Percentiles rank a stretch among this genome's conserved stretches.
These are phyloP conservation scores for Aphanomyces invadans DNA, from an alignment of 352 stramenopile genomes.

Conservation along the genomic window DNA sequence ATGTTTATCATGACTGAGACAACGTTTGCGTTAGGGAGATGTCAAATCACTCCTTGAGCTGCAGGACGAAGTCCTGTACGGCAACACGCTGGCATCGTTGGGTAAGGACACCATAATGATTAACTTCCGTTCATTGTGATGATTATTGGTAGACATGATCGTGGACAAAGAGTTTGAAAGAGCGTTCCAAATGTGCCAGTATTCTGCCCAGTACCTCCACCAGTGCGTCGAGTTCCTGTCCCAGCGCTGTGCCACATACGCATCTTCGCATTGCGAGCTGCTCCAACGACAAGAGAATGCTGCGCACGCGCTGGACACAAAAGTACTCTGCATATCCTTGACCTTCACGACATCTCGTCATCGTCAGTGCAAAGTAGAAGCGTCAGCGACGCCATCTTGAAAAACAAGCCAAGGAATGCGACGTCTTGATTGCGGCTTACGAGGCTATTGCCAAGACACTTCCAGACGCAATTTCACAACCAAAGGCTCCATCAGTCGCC, in stretches of 20 bases:
- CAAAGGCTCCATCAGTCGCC: neutral
- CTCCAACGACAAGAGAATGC: slow-evolving; percentile 26
- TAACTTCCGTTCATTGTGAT: too few species aligned
- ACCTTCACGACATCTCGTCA: slow-evolving; percentile 20
- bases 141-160: slow-evolving; percentile 31
- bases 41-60: slow-evolving; percentile 48
- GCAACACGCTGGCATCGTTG: slow-evolving; percentile 28
- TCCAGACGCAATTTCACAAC: too few species aligned
- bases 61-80: slow-evolving; percentile 42
- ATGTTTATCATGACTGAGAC: too few species aligned
- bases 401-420: slow-evolving; percentile 46
- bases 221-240: slow-evolving; percentile 45
- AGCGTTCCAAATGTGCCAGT: slow-evolving; percentile 49
- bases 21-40: too few species aligned
- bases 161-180: slow-evolving; percentile 41
- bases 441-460: slow-evolving; percentile 35
- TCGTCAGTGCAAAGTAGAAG: slow-evolving; percentile 26
- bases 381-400: slow-evolving; percentile 36
- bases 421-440: slow-evolving; percentile 48
- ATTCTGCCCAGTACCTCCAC: slow-evolving; percentile 61
- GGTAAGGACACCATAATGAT: neutral
- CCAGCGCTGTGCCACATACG: slow-evolving; percentile 36
- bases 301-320: neutral
- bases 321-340: slow-evolving; percentile 24
- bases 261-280: slow-evolving; percentile 30